Percentiles rank a stretch among this genome's conserved stretches.
These are phyloP conservation scores for Helianthus tuberosus DNA, from an alignment of 129 eudicot genomes.

Conservation along the genomic window DNA sequence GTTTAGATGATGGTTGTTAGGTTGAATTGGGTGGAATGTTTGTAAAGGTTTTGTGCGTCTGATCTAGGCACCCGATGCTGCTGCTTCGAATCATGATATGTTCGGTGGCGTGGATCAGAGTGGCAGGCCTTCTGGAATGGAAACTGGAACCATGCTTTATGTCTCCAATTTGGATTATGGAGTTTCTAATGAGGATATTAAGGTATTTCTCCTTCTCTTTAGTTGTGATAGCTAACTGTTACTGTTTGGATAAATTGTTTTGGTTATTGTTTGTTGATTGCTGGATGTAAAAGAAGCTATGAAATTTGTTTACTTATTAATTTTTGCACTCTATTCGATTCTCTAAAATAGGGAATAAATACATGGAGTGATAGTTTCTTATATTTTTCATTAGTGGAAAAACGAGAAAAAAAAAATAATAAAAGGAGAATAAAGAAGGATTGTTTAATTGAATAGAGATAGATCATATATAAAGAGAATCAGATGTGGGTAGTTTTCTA, in stretches of 20 bases:
- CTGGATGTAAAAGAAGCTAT: constrained; percentile 4
- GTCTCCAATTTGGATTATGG: constrained; percentile 90
- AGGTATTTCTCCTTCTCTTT: constrained; percentile 45
- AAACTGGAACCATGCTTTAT: constrained; percentile 90
- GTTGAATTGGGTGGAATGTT: constrained; percentile 1
- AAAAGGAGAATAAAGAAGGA: no score
- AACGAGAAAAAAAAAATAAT: no score
- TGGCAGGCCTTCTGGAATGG: constrained; percentile 62
- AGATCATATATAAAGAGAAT: no score
- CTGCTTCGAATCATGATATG: constrained; percentile 84
- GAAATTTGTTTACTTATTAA: background rate
- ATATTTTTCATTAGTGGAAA: no score
- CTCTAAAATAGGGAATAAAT: no score
- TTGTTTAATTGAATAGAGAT: no score
- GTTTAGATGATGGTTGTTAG: constrained; percentile 38
- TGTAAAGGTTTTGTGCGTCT: constrained; percentile 30
- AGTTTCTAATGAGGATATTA: constrained; percentile 88
- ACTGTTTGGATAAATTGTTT: constrained; percentile 1
- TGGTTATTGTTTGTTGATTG: background rate
- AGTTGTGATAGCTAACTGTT: background rate
- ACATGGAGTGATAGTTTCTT: no score
- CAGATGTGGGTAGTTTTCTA: background rate
- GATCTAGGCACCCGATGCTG: constrained; percentile 71
- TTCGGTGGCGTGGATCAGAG: constrained; percentile 57
- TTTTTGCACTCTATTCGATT: no score